These are phyloP conservation scores for Rubia tinctorum DNA, from an alignment of 305 asterid species.

Conservation along the genomic window DNA sequence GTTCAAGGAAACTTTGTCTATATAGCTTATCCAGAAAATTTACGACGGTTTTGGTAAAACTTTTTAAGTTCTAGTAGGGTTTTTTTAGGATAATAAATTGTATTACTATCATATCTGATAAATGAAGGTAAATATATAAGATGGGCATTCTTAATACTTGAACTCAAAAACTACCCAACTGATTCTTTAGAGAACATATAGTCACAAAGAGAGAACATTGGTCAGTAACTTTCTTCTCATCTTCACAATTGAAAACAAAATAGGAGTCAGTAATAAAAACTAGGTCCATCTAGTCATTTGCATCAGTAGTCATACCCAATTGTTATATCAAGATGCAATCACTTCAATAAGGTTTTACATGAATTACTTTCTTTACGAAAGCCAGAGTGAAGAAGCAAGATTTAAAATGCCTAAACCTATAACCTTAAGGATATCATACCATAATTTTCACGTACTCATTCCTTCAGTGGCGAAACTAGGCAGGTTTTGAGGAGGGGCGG, in stretches of 20 bases:
- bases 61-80: not conserved
- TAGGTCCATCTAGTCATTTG: not conserved
- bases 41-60: not conserved
- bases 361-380: constrained; percentile 1
- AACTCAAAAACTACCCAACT: not conserved
- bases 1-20: no score
- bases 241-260: not conserved
- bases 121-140: not conserved
- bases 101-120: not conserved
- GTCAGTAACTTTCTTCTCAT: not conserved
- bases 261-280: not conserved
- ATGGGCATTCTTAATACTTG: not conserved
- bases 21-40: no score
- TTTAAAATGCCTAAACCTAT: not conserved
- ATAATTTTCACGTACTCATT: not conserved
- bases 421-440: not conserved
- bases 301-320: no score
- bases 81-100: not conserved
- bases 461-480: no score
- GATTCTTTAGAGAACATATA: not conserved
- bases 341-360: not conserved
- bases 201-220: not conserved
- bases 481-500: no score
- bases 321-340: no score
- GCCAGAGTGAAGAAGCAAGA: not conserved